Base-by-base conservation (phyloP, 31 red algal genomes). In the Bonnemaisonia californica region DNA sequence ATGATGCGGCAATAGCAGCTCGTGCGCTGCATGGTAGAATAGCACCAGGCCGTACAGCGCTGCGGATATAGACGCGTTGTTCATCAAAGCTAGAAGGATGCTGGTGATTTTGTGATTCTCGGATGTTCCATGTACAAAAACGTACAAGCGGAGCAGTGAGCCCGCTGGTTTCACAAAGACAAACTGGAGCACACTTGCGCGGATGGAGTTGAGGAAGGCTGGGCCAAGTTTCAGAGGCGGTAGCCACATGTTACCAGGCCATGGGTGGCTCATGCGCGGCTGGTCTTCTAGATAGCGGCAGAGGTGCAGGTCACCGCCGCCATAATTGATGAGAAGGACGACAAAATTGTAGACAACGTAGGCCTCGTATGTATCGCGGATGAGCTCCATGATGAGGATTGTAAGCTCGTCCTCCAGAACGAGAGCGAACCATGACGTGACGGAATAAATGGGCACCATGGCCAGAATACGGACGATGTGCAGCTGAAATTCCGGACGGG, bases 331-430 rank as follows among this genome's bases (percentile, higher is more conserved):
- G 26, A 98, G 92, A 23, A 98, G 82, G 32, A 88, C 88, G 38
- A 98, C 86, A 79, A 98, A 98, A 38, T 94, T 94, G 78, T 98
- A 98, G 34, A 98, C 82, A 41, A 94, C 92, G 77, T 95, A 98
- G 56, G 95, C 95, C 77, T 98, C 95, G 85, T 98, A 98, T 57
- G 85, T 81, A 34, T 98, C 95, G 62, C 95, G 91, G 26, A 94
- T 62, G 12, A 98, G 76, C 45, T 94, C 92, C 41, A 96, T 63
- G 9, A 86, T 69, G 24, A 96, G 81, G 37, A 78, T 28, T 56
- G 58, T 62, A 36, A 42, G 63, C 32, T 88, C 73, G 31, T 92
- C 76, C 21, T 61, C 13, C 21, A 89, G 61, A 30, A 91, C 82
- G 16, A 98, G 88, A 59, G 95, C 83, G 30, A 87, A 79, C 58